phyloP scores from a whole-genome alignment of 2,329 filamentous ascomycete genomes.

The Alternaria sp. region DNA sequence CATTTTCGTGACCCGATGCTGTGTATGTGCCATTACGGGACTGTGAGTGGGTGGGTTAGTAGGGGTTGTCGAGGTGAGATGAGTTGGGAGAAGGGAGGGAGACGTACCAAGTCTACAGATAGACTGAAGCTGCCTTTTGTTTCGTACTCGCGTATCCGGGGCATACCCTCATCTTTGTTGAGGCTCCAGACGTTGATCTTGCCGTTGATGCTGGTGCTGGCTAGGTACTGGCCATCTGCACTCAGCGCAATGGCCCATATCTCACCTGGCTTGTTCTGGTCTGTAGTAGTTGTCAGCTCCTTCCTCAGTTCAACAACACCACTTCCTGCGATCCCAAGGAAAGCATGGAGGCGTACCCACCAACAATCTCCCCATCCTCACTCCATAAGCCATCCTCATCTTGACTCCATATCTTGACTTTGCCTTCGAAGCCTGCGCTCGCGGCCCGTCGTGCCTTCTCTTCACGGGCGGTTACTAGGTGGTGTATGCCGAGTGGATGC shows the following conservation, averaged over 20 bases:
- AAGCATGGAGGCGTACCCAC: conserved; percentile 37
- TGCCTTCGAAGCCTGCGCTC: conserved; percentile 87
- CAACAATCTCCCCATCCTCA: conserved; percentile 57
- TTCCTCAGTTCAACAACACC: background rate
- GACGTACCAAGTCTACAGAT: conserved; percentile 75
- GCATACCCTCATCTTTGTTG: conserved; percentile 56
- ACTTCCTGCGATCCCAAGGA: conserved; percentile 7
- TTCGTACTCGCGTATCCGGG: conserved; percentile 82
- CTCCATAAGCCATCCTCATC: conserved; percentile 60
- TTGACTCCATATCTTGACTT: conserved; percentile 81
- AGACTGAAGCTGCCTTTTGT: conserved; percentile 92
- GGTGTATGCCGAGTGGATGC: conserved; percentile 90
- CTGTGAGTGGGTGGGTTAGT: conserved; percentile 52
- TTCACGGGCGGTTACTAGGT: conserved; percentile 73
- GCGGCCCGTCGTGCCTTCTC: conserved; percentile 70
- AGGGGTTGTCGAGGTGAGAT: background rate
- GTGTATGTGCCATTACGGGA: conserved; percentile 77
- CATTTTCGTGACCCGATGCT: conserved; percentile 91
- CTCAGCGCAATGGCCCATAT: conserved; percentile 89
- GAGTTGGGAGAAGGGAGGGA: background rate
- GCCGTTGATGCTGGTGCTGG: conserved; percentile 87
- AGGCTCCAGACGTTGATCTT: conserved; percentile 87
- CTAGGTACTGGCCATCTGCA: conserved; percentile 81
- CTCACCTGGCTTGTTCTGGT: conserved; percentile 68
- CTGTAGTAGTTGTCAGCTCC: conserved; percentile 33